These are phyloP conservation scores for Dendrocalamus sinicus DNA, from an alignment of 176 grass and related monocot species.

Conservation along the genomic window DNA sequence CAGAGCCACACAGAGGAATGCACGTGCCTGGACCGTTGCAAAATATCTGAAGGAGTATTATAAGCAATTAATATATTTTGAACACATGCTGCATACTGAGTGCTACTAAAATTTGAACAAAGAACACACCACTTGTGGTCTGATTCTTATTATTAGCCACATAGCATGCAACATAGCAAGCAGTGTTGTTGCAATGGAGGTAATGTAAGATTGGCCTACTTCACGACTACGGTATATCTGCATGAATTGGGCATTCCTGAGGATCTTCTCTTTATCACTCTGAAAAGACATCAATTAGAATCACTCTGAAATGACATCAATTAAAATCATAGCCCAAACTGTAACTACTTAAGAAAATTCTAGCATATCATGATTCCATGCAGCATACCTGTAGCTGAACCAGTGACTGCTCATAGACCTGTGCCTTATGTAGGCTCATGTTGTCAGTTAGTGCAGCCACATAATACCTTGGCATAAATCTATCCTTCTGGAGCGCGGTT, in stretches of 20 bases:
- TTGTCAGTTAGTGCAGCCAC: constrained; percentile 88
- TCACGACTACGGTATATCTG: constrained; percentile 96
- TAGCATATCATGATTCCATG: not conserved
- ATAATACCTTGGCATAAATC: constrained; percentile 79
- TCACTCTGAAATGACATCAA: constrained; percentile 50
- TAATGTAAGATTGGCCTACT: constrained; percentile 96
- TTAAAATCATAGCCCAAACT: constrained; percentile 11
- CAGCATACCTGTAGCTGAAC: constrained; percentile 37
- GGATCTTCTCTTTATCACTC: constrained; percentile 43
- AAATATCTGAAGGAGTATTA: constrained; percentile 66
- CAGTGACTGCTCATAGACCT: constrained; percentile 75
- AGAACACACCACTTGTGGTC: constrained; percentile 82
- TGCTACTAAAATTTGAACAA: constrained; percentile 21
- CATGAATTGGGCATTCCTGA: constrained; percentile 57
- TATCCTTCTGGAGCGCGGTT: constrained; percentile 71
- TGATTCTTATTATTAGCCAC: constrained; percentile 82
- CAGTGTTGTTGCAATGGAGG: constrained; percentile 80
- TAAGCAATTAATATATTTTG: constrained; percentile 39
- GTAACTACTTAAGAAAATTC: constrained; percentile 20
- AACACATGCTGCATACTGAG: constrained; percentile 20
- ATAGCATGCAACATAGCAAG: constrained; percentile 77
- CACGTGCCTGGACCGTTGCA: constrained; percentile 96
- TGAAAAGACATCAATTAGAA: constrained; percentile 44
- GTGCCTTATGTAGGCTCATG: constrained; percentile 93
- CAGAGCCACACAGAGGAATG: constrained; percentile 81